phyloP scores from a whole-genome alignment of 257 asterid genomes.

The Ocimum tenuiflorum region DNA sequence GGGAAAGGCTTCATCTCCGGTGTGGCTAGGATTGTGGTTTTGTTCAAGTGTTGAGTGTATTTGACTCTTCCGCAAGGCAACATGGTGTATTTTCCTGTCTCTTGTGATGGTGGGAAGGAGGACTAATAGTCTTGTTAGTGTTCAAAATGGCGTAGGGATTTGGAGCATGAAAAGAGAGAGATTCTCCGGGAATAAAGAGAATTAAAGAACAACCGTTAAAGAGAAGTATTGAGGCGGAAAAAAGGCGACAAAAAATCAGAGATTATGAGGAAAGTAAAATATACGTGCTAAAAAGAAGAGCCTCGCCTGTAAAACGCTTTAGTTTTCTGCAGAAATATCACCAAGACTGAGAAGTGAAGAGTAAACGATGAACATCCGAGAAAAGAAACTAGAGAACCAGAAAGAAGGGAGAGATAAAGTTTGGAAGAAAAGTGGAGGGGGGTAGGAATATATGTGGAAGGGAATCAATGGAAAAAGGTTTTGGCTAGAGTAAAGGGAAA shows the following conservation, averaged over 20 bases:
- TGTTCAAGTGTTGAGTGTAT: constrained; percentile 48
- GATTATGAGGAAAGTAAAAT: constrained; percentile 14
- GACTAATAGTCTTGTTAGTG: not conserved
- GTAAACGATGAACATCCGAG: not conserved
- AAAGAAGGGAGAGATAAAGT: not conserved
- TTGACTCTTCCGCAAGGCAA: constrained; percentile 28
- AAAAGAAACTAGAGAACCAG: not conserved
- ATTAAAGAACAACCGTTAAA: constrained; percentile 28
- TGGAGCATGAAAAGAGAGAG: too few species aligned
- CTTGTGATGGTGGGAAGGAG: constrained; percentile 7
- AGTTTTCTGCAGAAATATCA: too few species aligned
- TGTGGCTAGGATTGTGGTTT: constrained; percentile 22
- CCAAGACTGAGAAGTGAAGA: constrained; percentile 1
- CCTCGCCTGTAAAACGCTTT: constrained; percentile 1
- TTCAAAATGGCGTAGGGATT: too few species aligned
- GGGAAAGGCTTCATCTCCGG: constrained; percentile 12
- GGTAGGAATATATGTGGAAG: not conserved
- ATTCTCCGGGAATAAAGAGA: too few species aligned
- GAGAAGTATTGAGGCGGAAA: constrained; percentile 15
- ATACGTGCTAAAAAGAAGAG: constrained; percentile 13
- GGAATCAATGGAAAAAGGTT: not conserved
- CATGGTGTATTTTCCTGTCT: constrained; percentile 19
- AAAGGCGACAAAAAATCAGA: constrained; percentile 18
- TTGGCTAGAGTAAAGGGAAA: not conserved
- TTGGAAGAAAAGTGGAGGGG: not conserved